Evolutionary conservation across 805 yeast species (phyloP).

Genomic region (Ogataea minuta): DNA sequence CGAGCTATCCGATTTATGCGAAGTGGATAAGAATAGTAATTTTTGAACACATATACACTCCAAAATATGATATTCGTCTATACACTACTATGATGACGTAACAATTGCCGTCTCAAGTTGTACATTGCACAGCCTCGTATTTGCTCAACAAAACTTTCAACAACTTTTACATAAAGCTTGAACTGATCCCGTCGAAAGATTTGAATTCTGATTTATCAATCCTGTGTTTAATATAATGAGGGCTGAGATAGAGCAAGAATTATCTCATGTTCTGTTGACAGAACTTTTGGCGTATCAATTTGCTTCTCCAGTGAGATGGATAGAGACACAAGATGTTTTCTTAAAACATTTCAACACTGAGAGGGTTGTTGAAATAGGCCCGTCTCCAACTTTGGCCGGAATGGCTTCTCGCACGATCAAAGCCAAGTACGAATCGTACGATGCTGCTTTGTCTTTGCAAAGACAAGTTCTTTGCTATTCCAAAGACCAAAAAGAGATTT

Average conservation of each 20-base stretch:
- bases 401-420: constrained; percentile 97
- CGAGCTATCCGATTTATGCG: too few species aligned
- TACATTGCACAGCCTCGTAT: neutral
- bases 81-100: too few species aligned
- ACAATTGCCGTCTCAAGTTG: neutral
- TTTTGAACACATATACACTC: too few species aligned
- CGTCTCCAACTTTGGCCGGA: constrained; percentile 97
- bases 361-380: constrained; percentile 97
- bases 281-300: constrained; percentile 98
- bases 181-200: neutral
- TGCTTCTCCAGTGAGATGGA: constrained; percentile 99
- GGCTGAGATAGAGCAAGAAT: constrained; percentile 97
- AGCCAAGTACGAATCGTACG: constrained; percentile 95
- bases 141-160: constrained; percentile 13
- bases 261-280: constrained; percentile 90
- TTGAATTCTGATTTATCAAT: neutral
- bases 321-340: constrained; percentile 98
- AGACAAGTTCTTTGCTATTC: constrained; percentile 95
- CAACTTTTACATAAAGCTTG: constrained; percentile 1
- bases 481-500: constrained; percentile 93
- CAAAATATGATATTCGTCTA: too few species aligned
- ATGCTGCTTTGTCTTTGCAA: constrained; percentile 90
- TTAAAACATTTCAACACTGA: constrained; percentile 92
- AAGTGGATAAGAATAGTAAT: too few species aligned
- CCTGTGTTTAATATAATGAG: constrained; percentile 45